Evolutionary conservation across 371 early-diverging fungal genomes (phyloP).

Genomic region (Rhizopus arrhizus): DNA sequence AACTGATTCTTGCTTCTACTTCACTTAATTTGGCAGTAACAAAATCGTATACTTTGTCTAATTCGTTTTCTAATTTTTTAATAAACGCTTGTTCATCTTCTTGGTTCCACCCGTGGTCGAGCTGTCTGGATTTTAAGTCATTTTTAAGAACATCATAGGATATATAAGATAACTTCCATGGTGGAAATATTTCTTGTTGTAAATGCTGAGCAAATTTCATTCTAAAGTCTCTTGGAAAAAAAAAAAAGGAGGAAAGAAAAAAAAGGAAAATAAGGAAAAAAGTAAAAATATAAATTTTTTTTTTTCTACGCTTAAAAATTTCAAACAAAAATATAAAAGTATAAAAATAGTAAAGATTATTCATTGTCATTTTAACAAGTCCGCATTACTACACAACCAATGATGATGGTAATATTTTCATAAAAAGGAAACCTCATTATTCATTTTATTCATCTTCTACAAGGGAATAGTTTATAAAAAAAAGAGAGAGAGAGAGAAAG

Average conservation of each 20-base stretch:
- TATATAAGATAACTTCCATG: constrained; percentile 31
- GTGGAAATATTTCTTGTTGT: constrained; percentile 32
- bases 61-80: constrained; percentile 69
- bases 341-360: too few relatives aligned
- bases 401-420: too few relatives aligned
- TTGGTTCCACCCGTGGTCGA: constrained; percentile 51
- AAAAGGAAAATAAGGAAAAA: constrained; percentile 5
- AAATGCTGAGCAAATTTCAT: constrained; percentile 43
- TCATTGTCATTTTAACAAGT: too few relatives aligned
- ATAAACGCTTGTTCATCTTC: constrained; percentile 76
- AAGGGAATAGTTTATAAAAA: too few relatives aligned
- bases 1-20: constrained; percentile 76
- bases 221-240: constrained; percentile 2
- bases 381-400: too few relatives aligned
- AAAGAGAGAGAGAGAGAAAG: too few relatives aligned
- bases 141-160: constrained; percentile 29
- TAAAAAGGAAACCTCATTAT: too few relatives aligned
- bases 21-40: constrained; percentile 81
- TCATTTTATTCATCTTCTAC: too few relatives aligned
- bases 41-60: constrained; percentile 84
- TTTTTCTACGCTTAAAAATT: neutral
- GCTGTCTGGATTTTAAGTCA: constrained; percentile 21
- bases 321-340: too few relatives aligned
- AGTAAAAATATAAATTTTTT: constrained; percentile 9
- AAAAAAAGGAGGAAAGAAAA: constrained; percentile 6